Evolutionary conservation across 2,329 filamentous ascomycete species (phyloP).

Genomic region (Verticillium dahliae): DNA sequence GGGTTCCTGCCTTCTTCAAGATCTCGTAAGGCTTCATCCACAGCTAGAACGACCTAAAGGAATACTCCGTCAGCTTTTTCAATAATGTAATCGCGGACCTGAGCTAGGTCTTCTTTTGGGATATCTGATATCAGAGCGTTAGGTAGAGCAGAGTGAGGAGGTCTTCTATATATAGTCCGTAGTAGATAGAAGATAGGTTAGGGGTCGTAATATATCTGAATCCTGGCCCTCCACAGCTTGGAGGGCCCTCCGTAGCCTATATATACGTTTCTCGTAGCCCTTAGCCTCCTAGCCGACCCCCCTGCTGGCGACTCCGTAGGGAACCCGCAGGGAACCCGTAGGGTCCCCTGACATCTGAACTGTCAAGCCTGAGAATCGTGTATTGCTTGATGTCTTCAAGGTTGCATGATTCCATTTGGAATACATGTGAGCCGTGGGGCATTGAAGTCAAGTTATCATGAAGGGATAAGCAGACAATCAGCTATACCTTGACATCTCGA

Average conservation of each 20-base stretch:
- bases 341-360: not conserved
- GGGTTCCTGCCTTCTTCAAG: conserved; percentile 5
- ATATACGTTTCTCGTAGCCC: too few relatives aligned
- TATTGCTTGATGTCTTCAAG: conserved; percentile 5
- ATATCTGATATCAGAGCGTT: not conserved
- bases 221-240: too few relatives aligned
- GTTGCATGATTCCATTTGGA: conserved; percentile 5
- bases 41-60: conserved; percentile 9
- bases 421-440: too few relatives aligned
- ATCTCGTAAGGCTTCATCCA: conserved; percentile 4
- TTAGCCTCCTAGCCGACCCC: too few relatives aligned
- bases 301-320: too few relatives aligned
- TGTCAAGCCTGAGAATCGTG: conserved; percentile 1
- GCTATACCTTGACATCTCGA: not conserved
- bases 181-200: too few relatives aligned
- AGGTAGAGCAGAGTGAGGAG: too few relatives aligned
- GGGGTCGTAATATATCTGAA: too few relatives aligned
- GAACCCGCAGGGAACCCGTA: too few relatives aligned
- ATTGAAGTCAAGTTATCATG: not conserved
- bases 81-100: not conserved
- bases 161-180: too few relatives aligned
- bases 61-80: conserved; percentile 5
- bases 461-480: conserved; percentile 7
- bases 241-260: too few relatives aligned
- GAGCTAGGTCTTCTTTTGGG: not conserved